Evolutionary conservation across 2,329 filamentous ascomycete species (phyloP), one percentile per base, ranked within the genome.

Genomic region (Pseudocercospora cruenta): DNA sequence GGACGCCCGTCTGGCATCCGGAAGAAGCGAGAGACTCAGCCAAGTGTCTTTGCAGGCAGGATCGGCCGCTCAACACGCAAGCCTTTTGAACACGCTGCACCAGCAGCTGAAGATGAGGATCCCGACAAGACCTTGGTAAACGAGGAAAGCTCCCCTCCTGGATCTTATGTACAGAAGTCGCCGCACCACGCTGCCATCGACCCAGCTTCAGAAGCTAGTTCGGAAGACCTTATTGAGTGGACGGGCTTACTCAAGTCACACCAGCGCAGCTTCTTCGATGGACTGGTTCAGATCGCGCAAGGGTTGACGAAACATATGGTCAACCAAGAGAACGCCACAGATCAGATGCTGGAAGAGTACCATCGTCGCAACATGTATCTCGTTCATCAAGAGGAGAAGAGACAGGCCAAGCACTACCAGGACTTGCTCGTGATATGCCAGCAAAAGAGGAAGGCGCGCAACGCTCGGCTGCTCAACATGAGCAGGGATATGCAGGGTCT

Each of bases 271-370:
- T 65, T 82, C 5, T 75, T 78, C 45, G 77, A 80, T 16, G 72
- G 77, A 39, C 71, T 83, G 24, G 72, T 79, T 1, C 22, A 75
- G 75, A n/a, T 75, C 3, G 79, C 79, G 3, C 69, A 84, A 75
- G 76, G 76, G 19, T 77, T 86, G 9, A 70, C 82, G 8, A 78
- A 73, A 1, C 79, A 84, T 63, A 77, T 87, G 19, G 76, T 83
- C 8, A 78, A 81, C n/a, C 79, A 81, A 53, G 83, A 84, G 69
- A 77, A 77, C 3, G 80, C 80, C 0, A 77, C 84, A 26, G 73
- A 72, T 3, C 77, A 81, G 28, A 80, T 84, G 26, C 71, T 84
- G 3, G 76, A 80, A 7, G 79, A 78, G 24, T 86, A 82, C 68
- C 77, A 75, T 39, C 72, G 77, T 31, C 80, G 82, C 58, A 82